phyloP scores from a whole-genome alignment of 2,329 filamentous ascomycete genomes.

The Orbilia brochopaga region DNA sequence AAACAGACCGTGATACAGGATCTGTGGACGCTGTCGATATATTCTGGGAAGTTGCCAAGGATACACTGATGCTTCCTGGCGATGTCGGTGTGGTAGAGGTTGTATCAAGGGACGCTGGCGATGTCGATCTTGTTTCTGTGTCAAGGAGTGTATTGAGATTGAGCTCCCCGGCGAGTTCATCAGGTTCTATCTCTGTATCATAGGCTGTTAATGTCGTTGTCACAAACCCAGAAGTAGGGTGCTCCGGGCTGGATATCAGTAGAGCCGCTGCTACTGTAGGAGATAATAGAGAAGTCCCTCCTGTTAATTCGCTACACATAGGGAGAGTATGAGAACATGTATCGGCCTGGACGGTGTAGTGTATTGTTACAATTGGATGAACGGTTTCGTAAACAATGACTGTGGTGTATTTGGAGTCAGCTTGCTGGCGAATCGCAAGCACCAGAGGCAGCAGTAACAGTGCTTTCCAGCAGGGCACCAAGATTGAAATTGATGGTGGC shows the following conservation, averaged over 20 bases:
- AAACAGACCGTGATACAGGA: conserved; percentile 1
- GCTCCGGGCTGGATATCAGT: not conserved
- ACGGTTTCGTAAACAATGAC: conserved; percentile 24
- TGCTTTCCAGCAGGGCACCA: not conserved
- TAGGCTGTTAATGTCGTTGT: not conserved
- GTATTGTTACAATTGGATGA: conserved; percentile 15
- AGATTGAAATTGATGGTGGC: not conserved
- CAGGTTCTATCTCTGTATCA: not conserved
- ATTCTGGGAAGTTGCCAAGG: too few species aligned
- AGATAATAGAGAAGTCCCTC: not conserved
- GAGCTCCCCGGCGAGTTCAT: not conserved
- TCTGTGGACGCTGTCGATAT: not conserved
- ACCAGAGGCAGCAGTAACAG: not conserved
- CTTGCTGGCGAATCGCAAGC: not conserved
- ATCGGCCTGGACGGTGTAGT: conserved; percentile 9
- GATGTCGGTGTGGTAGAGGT: too few species aligned
- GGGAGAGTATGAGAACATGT: conserved; percentile 2
- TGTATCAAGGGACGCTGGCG: not conserved
- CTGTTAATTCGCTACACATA: conserved; percentile 12
- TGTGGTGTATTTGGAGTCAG: conserved; percentile 14
- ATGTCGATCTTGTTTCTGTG: too few species aligned
- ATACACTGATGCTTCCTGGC: too few species aligned
- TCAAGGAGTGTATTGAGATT: conserved; percentile 4
- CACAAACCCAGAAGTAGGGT: not conserved
- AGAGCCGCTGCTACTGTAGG: conserved; percentile 1